Base-by-base conservation (phyloP, 2,329 filamentous ascomycete genomes). In the Fusarium haematococcum region DNA sequence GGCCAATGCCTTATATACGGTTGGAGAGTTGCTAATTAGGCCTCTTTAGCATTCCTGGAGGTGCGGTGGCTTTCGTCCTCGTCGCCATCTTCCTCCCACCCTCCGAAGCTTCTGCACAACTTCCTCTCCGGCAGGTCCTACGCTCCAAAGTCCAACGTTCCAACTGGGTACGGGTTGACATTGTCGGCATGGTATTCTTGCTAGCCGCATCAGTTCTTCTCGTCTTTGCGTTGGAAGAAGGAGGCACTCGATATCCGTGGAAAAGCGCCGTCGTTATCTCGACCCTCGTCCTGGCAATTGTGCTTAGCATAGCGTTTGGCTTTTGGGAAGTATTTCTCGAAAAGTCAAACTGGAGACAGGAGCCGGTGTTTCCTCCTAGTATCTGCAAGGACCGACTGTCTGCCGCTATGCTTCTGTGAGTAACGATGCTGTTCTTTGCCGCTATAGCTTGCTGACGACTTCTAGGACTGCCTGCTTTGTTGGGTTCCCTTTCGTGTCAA, bases 201-300 rank as follows among this genome's bases (percentile, higher is more conserved):
- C 79, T 88, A 8, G 81, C 80, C 0, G 81, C 82, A 5, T 85
- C 85, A 0, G 81, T 85, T 5, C 79, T 88, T 5, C 73, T 88
- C n/a, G 82, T 87, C 18, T 84, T 86, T 43, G 85, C 83, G 1
- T 79, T 88, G 16, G 83, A 88, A 56, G 81, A 86, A 70, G 85
- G 79, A 7, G 85, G 86, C 6, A 75, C 81, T 20, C 78, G 78
- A 7, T 86, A 85, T 60, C 73, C 83, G 5, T 88, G 86, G 86
- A 77, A 70, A 9, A 85, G 82, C 50, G 79, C 80, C 0, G 69
- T 81, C 6, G 81, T 88, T 6, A 79, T 86, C 6, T 70, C 77
- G 11, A 80, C 63, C 5, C 52, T 74, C 10, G 54, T 60, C 7
- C 33, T 74, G 4, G 64, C 70, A 11, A 39, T 63, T 3, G 20